A percentile compares a stretch with the other conserved stretches of the same genome.
phyloP scores from a whole-genome alignment of 2,329 filamentous ascomycete species.

The Rhinocladiella similis region DNA sequence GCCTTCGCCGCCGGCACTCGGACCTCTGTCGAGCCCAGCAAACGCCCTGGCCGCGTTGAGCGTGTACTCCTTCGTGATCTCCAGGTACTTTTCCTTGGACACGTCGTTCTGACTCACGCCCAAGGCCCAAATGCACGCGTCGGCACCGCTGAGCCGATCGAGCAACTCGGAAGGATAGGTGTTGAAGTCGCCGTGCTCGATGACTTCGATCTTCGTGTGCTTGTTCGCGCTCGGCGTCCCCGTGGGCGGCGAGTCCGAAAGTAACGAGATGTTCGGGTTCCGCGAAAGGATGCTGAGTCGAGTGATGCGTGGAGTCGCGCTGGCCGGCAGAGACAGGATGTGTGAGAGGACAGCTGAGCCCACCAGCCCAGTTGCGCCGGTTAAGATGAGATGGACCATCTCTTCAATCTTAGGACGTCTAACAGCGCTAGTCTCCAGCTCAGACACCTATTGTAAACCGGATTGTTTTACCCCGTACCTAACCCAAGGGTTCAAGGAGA shows the following conservation, averaged over 20 bases:
- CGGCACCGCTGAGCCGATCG: slow-evolving; percentile 61
- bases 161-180: slow-evolving; percentile 61
- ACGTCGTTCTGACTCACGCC: slow-evolving; percentile 65
- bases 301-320: slow-evolving; percentile 44
- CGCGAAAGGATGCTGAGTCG: slow-evolving; percentile 69
- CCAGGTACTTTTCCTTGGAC: slow-evolving; percentile 63
- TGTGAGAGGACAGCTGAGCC: slow-evolving; percentile 62
- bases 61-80: slow-evolving; percentile 68
- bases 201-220: slow-evolving; percentile 63
- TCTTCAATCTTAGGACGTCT: too few relatives aligned
- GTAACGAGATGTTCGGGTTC: slow-evolving; percentile 34
- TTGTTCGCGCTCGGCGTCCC: slow-evolving; percentile 47
- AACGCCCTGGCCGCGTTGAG: slow-evolving; percentile 65
- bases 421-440: too few relatives aligned
- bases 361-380: slow-evolving; percentile 67
- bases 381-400: slow-evolving; percentile 65
- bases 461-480: too few relatives aligned
- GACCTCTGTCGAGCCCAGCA: slow-evolving; percentile 40
- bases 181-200: slow-evolving; percentile 67
- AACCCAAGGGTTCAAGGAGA: too few relatives aligned
- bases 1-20: slow-evolving; percentile 26
- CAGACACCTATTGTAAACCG: too few relatives aligned
- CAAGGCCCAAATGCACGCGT: slow-evolving; percentile 72
- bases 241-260: slow-evolving; percentile 59
- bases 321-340: slow-evolving; percentile 54